These are phyloP conservation scores for Amesomyces nigricolor DNA, from an alignment of 2,329 filamentous ascomycete species.

Conservation along the genomic window DNA sequence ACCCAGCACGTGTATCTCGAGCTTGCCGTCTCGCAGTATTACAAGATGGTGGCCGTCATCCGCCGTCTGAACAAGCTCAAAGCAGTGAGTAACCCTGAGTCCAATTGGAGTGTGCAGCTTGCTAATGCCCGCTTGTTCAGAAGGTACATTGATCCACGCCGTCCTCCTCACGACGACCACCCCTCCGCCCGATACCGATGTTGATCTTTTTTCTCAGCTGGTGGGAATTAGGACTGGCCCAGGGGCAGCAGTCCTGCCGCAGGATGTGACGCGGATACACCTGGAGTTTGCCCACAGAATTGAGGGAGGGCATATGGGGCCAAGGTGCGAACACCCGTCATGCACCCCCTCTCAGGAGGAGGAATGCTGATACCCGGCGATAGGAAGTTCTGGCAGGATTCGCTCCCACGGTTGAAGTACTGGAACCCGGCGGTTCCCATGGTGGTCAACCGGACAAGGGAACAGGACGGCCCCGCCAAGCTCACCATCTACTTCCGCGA, in stretches of 20 bases:
- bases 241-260: conserved; percentile 75
- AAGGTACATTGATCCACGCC: conserved; percentile 16
- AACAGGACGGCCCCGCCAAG: conserved; percentile 51
- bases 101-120: background rate
- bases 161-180: background rate
- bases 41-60: conserved; percentile 41
- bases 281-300: conserved; percentile 62
- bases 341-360: background rate
- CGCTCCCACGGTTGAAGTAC: conserved; percentile 83
- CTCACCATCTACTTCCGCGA: conserved; percentile 61
- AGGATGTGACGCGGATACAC: conserved; percentile 68
- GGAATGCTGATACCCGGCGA: conserved; percentile 26
- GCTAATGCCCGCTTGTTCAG: conserved; percentile 14
- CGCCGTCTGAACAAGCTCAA: conserved; percentile 70
- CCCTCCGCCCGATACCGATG: background rate
- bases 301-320: conserved; percentile 64
- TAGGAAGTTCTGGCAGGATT: conserved; percentile 84
- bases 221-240: conserved; percentile 72
- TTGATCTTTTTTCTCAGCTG: conserved; percentile 45
- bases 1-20: conserved; percentile 3
- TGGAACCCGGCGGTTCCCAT: conserved; percentile 85
- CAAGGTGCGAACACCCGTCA: conserved; percentile 50
- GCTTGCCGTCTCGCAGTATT: conserved; percentile 6
- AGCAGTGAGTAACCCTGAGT: conserved; percentile 49
- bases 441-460: conserved; percentile 64